Base-by-base conservation (phyloP, 257 asterid species). In the Solanum ossicruentum region DNA sequence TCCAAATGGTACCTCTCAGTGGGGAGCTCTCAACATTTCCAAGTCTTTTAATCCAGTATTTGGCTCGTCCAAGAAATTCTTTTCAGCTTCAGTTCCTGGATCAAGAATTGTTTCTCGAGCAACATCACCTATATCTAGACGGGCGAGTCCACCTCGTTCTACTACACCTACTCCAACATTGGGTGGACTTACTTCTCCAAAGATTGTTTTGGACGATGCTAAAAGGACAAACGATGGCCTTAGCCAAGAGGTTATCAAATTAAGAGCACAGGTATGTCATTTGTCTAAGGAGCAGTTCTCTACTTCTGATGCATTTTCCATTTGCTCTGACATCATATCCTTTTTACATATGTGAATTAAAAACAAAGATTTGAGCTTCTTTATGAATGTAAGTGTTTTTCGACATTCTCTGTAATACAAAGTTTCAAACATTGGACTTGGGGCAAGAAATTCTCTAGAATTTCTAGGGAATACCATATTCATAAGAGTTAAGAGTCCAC, bases 51-150 rank as follows among this genome's bases (percentile, higher is more conserved):
- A 95, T 87, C 98, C 98, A 45, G 94, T 93, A 80, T 93, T 94
- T 86, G 99, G 98, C 67, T 92, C 98, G 8, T 96, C 99, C 84
- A 96, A 96, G 85, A 96, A 96, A 58, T 90, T 93, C 85, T 95
- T 96, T 93, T 94, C 99, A 23, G 99, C 98, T 85, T 96, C 99
- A 8, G 99, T 96, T 87, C 99, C 99, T 66, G 99, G 99, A 80
- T 96, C 99, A 23, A 93, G 99, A 88, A 96, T 96, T 88, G 99
- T 93, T 89, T 96, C 99, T 86, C 93, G 99, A 86, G 99, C 99
- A 87, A 94, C 99, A 88, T 96, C 99, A 47, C 99, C 99, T 69
- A 90, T 96, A 86, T 94, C 99, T 54, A 92, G 99, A 88, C 92
- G 97, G 63, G 87, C 93, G 28, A 96, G 98, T 88, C 99, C 99